Percentiles rank a stretch among this genome's conserved stretches.
These are phyloP conservation scores for Avicennia marina DNA, from an alignment of 257 asterid species.

Conservation along the genomic window DNA sequence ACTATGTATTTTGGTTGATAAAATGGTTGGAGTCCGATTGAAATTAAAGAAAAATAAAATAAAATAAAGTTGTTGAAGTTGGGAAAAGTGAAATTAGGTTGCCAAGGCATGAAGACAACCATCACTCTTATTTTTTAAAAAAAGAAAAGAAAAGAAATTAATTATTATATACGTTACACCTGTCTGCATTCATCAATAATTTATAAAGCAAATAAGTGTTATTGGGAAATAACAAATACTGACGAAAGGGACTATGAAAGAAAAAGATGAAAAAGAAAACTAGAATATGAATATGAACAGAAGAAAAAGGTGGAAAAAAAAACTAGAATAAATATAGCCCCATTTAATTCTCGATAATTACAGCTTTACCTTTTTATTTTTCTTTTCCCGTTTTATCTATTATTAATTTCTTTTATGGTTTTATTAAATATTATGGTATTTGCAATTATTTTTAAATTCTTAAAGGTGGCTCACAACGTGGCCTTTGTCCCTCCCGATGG, in stretches of 20 bases:
- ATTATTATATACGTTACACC: too few relatives aligned
- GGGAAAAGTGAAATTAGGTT: too few relatives aligned
- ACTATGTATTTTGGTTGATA: too few relatives aligned
- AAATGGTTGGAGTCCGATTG: too few relatives aligned
- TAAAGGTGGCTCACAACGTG: background rate
- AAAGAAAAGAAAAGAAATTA: background rate
- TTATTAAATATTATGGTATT: background rate
- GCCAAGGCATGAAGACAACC: too few relatives aligned
- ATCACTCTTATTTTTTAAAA: too few relatives aligned
- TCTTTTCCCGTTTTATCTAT: background rate
- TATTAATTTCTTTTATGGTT: background rate
- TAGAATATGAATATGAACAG: slow-evolving; percentile 28
- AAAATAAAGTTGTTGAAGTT: too few relatives aligned
- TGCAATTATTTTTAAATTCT: too few relatives aligned
- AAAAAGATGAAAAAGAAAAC: too few relatives aligned
- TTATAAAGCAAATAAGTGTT: slow-evolving; percentile 14
- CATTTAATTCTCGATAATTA: slow-evolving; percentile 14
- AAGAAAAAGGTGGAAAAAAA: slow-evolving; percentile 15
- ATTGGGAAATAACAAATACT: slow-evolving; percentile 30
- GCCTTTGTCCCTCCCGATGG: background rate
- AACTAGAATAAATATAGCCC: slow-evolving; percentile 6
- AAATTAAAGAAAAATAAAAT: too few relatives aligned
- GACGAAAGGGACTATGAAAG: slow-evolving; percentile 51
- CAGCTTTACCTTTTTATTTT: background rate
- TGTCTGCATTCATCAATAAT: too few relatives aligned